Evolutionary conservation across 129 eudicot genomes (phyloP), one percentile per base, ranked within the genome.

Genomic region (Escallonia herrerae): DNA sequence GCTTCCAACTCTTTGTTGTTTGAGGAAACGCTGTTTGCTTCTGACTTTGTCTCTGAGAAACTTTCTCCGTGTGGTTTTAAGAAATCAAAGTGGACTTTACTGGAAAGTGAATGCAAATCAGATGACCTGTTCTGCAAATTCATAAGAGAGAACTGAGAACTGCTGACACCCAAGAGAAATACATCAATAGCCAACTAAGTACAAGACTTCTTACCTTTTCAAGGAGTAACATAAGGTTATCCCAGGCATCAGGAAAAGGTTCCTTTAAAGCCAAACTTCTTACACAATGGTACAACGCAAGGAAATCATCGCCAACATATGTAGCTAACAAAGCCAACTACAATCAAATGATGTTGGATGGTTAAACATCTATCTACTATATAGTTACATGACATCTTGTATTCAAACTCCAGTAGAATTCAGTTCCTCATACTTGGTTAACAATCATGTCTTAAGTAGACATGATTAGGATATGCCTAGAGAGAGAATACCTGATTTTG

Each of bases 311-410:
- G 15, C 83, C 91, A 52, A 82, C 76, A 56, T 88, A 86, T 54
- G 91, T 88, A 56, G 95, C 96, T 85, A 93, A 65, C 63, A 88
- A 58, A 41, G 98, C 98, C 82, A 93, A 81, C 98, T 93, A 82
- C 83, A 75, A 22, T 22, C 33, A 22, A 68, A 75, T 48, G 38
- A 68, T 62, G 64, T 73, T 74, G 42, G 13, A 61, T 48, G 62
- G 37, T 76, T 72, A 22, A 22, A 22, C 33, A 22, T 22, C 33
- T 22, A 22, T 22, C 33, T 22, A 22, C 33, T 22, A 22, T 0
- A 22, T 22, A 22, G 33, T 22, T 22, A 22, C 33, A n/a, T n/a
- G n/a, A n/a, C n/a, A 22, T 22, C 1, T 22, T 22, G 33, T 22
- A 22, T 5, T 1, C 9, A 45, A 45, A 45, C 49, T 45, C 9